phyloP scores from a whole-genome alignment of 2,329 filamentous ascomycete species.

The Fusarium haematococcum region DNA sequence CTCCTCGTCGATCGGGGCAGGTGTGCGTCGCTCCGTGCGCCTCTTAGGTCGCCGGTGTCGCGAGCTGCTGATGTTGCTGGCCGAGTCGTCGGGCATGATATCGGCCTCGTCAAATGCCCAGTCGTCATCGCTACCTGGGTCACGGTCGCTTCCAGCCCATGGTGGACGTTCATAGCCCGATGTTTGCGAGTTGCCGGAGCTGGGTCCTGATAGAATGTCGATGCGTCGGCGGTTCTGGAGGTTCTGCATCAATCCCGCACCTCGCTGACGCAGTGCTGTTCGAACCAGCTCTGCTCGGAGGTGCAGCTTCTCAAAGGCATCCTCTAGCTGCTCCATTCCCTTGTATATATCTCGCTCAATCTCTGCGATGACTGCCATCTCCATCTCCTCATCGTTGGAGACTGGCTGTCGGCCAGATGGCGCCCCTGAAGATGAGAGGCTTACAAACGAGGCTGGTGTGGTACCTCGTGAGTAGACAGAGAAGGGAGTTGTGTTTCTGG shows the following conservation, averaged over 20 bases:
- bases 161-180: conserved; percentile 58
- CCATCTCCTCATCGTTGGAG: conserved; percentile 92
- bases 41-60: conserved; percentile 75
- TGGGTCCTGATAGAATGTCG: conserved; percentile 63
- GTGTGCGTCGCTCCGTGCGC: conserved; percentile 76
- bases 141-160: conserved; percentile 57
- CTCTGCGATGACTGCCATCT: conserved; percentile 89
- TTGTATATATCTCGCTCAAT: conserved; percentile 93
- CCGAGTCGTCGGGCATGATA: conserved; percentile 81
- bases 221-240: conserved; percentile 70
- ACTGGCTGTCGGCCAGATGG: conserved; percentile 69
- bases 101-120: conserved; percentile 69
- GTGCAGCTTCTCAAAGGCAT: conserved; percentile 94
- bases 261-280: conserved; percentile 81
- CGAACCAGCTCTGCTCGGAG: conserved; percentile 85
- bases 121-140: conserved; percentile 67
- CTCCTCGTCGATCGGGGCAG: conserved; percentile 80
- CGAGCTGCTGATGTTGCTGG: conserved; percentile 83
- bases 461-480: conserved; percentile 65
- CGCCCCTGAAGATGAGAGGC: conserved; percentile 61
- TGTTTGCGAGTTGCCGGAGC: conserved; percentile 59
- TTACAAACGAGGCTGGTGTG: conserved; percentile 71
- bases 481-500: conserved; percentile 62
- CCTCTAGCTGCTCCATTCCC: conserved; percentile 94
- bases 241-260: conserved; percentile 78